Evolutionary conservation across 805 yeast genomes (phyloP).

Genomic region (Saccharomycopsis amapae): DNA sequence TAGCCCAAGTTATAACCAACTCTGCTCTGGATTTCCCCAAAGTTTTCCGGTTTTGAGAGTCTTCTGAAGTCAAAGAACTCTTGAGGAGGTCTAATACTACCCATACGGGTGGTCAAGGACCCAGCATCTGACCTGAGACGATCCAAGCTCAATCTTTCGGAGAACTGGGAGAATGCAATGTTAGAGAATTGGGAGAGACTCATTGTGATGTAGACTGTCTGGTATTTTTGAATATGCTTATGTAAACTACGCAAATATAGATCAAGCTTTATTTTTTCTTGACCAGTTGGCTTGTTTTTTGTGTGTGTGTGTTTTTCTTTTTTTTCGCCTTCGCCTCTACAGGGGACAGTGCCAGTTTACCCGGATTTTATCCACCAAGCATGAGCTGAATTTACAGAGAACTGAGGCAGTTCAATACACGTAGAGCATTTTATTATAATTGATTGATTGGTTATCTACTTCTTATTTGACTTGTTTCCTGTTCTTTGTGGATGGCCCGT

Average conservation of each 20-base stretch:
- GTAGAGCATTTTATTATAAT: too few relatives aligned
- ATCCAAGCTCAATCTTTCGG: slow-evolving; percentile 45
- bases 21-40: slow-evolving; percentile 84
- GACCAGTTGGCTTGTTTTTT: neutral
- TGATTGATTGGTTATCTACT: too few relatives aligned
- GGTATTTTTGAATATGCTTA: neutral
- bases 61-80: slow-evolving; percentile 91
- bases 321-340: neutral
- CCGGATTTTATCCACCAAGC: too few relatives aligned
- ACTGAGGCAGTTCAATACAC: too few relatives aligned
- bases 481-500: too few relatives aligned
- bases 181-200: slow-evolving; percentile 24
- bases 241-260: neutral
- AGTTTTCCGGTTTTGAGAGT: slow-evolving; percentile 82
- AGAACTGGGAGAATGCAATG: slow-evolving; percentile 31
- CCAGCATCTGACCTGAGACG: slow-evolving; percentile 42
- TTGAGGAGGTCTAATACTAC: slow-evolving; percentile 79
- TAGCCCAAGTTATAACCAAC: slow-evolving; percentile 80
- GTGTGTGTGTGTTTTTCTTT: neutral
- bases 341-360: too few relatives aligned
- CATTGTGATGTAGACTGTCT: slow-evolving; percentile 5
- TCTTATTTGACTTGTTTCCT: too few relatives aligned
- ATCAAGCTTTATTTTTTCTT: neutral
- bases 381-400: too few relatives aligned
- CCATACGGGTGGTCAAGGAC: slow-evolving; percentile 52